Percentiles rank a stretch among this genome's conserved stretches.
Evolutionary conservation across 345 rosid genomes (phyloP).

Genomic region (Rubroshorea leprosula): DNA sequence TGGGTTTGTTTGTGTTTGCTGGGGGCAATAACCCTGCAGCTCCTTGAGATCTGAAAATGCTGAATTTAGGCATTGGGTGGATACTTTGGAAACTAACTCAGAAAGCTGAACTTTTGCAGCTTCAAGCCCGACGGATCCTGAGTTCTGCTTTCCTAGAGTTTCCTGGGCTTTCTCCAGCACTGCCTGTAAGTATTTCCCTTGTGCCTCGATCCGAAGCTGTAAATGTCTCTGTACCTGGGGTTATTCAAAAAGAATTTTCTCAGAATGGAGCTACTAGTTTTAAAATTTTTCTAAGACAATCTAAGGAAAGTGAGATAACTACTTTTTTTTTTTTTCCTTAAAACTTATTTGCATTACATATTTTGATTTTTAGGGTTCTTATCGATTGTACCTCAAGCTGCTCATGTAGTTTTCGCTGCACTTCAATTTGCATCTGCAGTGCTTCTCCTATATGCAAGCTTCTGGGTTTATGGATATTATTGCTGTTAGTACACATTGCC

Average conservation of each 20-base stretch:
- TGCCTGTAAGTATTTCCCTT: slow-evolving; percentile 86
- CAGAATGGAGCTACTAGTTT: not conserved
- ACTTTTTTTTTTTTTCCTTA: too few species aligned
- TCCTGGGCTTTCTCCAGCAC: slow-evolving; percentile 92
- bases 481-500: slow-evolving; percentile 11
- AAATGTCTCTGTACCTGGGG: slow-evolving; percentile 86
- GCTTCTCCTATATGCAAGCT: slow-evolving; percentile 70
- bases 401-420: slow-evolving; percentile 85
- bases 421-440: slow-evolving; percentile 86
- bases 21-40: slow-evolving; percentile 48
- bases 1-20: slow-evolving; percentile 42
- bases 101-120: slow-evolving; percentile 89
- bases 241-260: slow-evolving; percentile 19
- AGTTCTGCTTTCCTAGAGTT: slow-evolving; percentile 70
- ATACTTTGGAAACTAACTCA: slow-evolving; percentile 68
- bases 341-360: too few species aligned
- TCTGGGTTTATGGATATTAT: slow-evolving; percentile 31
- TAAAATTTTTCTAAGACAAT: too few species aligned
- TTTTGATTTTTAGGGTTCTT: slow-evolving; percentile 2
- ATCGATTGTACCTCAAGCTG: slow-evolving; percentile 69
- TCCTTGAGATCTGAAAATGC: slow-evolving; percentile 64
- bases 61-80: slow-evolving; percentile 60
- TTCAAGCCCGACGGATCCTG: slow-evolving; percentile 74
- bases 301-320: too few species aligned
- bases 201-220: slow-evolving; percentile 91